Evolutionary conservation across 169 alveolate genomes (phyloP).

Genomic region (Amoebophrya sp.): DNA sequence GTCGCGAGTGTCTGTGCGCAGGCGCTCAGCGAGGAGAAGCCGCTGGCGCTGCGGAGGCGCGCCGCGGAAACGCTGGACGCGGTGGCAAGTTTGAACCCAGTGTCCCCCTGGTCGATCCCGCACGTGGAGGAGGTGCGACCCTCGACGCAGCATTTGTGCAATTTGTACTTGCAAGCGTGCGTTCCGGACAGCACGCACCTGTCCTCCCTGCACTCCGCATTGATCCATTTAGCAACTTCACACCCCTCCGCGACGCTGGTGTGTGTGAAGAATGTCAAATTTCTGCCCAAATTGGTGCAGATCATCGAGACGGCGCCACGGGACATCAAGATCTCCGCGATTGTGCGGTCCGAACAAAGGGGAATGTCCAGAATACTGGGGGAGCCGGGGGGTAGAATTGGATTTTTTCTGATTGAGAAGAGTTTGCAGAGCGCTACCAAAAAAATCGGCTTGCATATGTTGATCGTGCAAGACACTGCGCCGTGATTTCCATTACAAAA

Average conservation of each 20-base stretch:
- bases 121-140: not conserved
- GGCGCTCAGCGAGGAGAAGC: not conserved
- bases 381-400: too few species aligned
- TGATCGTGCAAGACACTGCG: too few species aligned
- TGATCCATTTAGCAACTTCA: not conserved
- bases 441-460: too few species aligned
- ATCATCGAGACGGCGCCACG: not conserved
- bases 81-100: not conserved
- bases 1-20: not conserved
- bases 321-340: not conserved
- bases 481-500: too few species aligned
- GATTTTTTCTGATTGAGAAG: too few species aligned
- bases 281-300: not conserved
- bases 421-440: too few species aligned
- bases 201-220: not conserved
- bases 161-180: not conserved
- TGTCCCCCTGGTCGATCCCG: not conserved
- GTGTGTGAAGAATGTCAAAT: not conserved
- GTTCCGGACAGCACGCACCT: not conserved
- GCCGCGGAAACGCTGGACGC: conserved; percentile 4
- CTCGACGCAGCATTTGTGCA: not conserved
- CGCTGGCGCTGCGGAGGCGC: not conserved
- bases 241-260: not conserved
- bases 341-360: too few species aligned
- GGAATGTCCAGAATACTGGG: too few species aligned